Evolutionary conservation across 208 protist genomes (phyloP).

Genomic region (Novymonas esmeraldas): DNA sequence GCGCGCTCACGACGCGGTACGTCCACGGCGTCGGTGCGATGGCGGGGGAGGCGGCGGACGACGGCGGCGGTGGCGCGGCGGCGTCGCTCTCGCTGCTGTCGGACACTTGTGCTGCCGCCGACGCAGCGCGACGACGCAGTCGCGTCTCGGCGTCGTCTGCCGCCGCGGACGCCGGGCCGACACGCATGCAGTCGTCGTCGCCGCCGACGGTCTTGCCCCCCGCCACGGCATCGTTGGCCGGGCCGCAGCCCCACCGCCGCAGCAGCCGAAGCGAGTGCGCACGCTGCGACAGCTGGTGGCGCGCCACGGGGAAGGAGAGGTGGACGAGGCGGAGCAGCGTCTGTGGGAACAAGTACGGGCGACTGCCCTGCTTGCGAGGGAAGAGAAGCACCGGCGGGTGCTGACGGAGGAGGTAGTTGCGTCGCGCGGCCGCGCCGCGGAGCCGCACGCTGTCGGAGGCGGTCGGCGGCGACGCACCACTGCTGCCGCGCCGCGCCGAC

Average conservation of each 20-base stretch:
- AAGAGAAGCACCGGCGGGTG: constrained; percentile 47
- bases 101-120: too few relatives aligned
- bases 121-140: too few relatives aligned
- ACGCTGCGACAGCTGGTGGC: constrained; percentile 8
- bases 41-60: not conserved
- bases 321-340: constrained; percentile 37
- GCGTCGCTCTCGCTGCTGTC: not conserved
- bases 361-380: constrained; percentile 45
- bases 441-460: constrained; percentile 16
- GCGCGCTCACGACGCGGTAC: constrained; percentile 25
- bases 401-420: constrained; percentile 37
- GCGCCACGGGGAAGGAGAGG: constrained; percentile 14
- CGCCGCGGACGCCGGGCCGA: too few relatives aligned
- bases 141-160: too few relatives aligned
- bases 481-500: not conserved
- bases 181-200: not conserved
- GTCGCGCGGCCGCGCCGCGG: constrained; percentile 7
- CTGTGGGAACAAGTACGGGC: constrained; percentile 43
- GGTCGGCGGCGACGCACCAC: not conserved
- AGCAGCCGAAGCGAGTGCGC: constrained; percentile 21
- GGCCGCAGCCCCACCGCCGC: constrained; percentile 18
- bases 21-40: constrained; percentile 8
- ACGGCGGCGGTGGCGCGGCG: not conserved
- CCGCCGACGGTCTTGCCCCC: not conserved
- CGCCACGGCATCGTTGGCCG: not conserved